A percentile compares a stretch with the other conserved stretches of the same genome.
Evolutionary conservation across 2,329 filamentous ascomycete genomes (phyloP).

Genomic region (Epichloe sp.): DNA sequence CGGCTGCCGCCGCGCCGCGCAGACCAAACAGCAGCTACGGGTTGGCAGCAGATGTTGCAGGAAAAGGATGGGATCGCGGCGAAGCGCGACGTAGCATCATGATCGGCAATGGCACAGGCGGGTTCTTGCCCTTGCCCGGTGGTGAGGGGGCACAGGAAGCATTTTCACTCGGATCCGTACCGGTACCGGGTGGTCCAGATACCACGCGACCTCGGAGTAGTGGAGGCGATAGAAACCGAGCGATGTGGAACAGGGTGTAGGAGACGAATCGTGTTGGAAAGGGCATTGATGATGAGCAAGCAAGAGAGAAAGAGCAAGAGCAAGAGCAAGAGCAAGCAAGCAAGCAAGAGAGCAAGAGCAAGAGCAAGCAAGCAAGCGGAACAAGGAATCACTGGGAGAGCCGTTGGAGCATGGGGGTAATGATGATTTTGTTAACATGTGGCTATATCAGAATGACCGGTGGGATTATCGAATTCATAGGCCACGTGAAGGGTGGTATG

Average conservation of each 20-base stretch:
- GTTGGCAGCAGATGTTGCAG: constrained; percentile 36
- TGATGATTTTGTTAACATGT: not conserved
- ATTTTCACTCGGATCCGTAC: not conserved
- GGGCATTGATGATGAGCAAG: not conserved
- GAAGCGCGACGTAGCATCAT: constrained; percentile 42
- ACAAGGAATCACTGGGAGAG: not conserved
- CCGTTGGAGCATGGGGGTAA: not conserved
- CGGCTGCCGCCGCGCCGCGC: constrained; percentile 13
- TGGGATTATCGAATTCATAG: not conserved
- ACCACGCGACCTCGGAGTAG: not conserved
- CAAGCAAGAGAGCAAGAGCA: no score
- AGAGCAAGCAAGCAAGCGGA: not conserved
- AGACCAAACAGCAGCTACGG: constrained; percentile 45
- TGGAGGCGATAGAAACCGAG: constrained; percentile 2
- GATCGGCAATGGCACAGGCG: constrained; percentile 36
- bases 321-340: no score
- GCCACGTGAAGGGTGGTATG: no score
- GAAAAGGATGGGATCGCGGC: constrained; percentile 35
- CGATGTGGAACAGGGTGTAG: not conserved
- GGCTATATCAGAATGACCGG: not conserved
- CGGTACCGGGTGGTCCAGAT: not conserved
- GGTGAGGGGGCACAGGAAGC: not conserved
- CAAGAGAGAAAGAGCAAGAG: not conserved
- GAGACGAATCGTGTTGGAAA: not conserved
- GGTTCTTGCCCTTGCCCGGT: constrained; percentile 39